Base-by-base conservation (phyloP, 2,329 filamentous ascomycete genomes). In the Chalaropsis thielavioides region DNA sequence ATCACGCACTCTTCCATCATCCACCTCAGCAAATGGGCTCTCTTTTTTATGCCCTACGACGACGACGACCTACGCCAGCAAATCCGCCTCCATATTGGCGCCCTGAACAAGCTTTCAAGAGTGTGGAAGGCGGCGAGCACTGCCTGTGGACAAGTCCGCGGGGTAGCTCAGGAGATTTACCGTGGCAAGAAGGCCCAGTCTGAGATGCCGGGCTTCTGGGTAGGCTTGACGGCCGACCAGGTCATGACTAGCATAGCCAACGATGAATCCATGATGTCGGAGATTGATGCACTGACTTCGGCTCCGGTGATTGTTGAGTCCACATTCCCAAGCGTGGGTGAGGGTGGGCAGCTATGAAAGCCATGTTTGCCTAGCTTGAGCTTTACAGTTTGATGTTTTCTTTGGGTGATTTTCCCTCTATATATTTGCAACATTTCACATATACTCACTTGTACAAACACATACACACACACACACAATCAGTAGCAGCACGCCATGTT, bases 1-100 rank as follows among this genome's bases (percentile, higher is more conserved):
- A 78, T 94, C 61, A 89, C 89, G 1, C 78, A 92, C 63, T 88
- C 87, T 19, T 89, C 89, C 6, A 88, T 92, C 69, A 87, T 92
- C 3, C 89, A 94, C 71, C 79, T 95, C 27, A 89, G 87, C 64
- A 89, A 88, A 68, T 95, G 90, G 83, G 86, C 78, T 63, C 77
- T 86, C 22, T 83, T 82, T 71, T 82, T 81, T 64, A 78, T 86
- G 59, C 76, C 78, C 0, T 79, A 80, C 67, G 81, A 84, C 69
- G 84, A 85, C 71, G 85, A 85, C 68, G 83, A 83, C 70, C 79
- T 87, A 69, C 87, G 86, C 68, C 88, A 90, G 74, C 85, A 84
- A 69, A 87, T 95, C 63, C 83, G 87, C 0, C 81, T 95, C 15
- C 91, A 90, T 68, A 90, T 88, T 66, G 89, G 87, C 17, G 87